These are phyloP conservation scores for Fusarium goolgardi DNA, from an alignment of 2,329 filamentous ascomycete genomes.

Conservation along the genomic window DNA sequence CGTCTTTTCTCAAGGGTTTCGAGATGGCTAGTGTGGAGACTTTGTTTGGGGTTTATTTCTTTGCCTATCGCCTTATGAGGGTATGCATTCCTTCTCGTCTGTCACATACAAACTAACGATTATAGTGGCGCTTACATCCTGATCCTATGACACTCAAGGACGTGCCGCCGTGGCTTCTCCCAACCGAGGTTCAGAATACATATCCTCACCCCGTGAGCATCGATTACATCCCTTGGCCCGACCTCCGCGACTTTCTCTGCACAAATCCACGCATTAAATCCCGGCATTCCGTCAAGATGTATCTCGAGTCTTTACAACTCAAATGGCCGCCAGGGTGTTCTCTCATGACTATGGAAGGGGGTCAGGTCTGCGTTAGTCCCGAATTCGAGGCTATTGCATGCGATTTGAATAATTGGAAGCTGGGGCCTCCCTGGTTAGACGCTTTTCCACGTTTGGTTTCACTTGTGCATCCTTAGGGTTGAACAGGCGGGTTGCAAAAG, in stretches of 20 bases:
- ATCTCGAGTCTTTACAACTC: conserved; percentile 38
- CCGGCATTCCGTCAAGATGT: conserved; percentile 42
- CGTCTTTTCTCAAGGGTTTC: conserved; percentile 42
- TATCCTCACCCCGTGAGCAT: conserved; percentile 42
- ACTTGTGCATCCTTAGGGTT: conserved; percentile 25
- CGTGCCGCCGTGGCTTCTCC: conserved; percentile 39
- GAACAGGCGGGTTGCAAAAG: no score
- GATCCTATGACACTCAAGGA: conserved; percentile 39
- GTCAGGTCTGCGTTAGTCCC: conserved; percentile 36
- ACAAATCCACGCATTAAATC: conserved; percentile 35
- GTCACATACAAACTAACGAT: neutral
- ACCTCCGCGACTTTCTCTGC: conserved; percentile 41
- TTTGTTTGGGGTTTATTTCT: conserved; percentile 43
- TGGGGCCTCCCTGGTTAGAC: conserved; percentile 41
- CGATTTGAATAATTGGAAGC: conserved; percentile 42
- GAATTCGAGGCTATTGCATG: conserved; percentile 41
- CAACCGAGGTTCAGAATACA: conserved; percentile 41
- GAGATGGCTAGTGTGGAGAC: conserved; percentile 42
- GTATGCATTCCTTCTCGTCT: conserved; percentile 4
- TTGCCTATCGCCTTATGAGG: conserved; percentile 43
- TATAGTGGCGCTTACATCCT: conserved; percentile 44
- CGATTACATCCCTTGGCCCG: conserved; percentile 45
- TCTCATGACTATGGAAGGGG: conserved; percentile 25
- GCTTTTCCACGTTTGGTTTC: conserved; percentile 40
- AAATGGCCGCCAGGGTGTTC: conserved; percentile 38